Evolutionary conservation across 2,329 filamentous ascomycete genomes (phyloP), one percentile per base, ranked within the genome.

Genomic region (Leptographium flavum): DNA sequence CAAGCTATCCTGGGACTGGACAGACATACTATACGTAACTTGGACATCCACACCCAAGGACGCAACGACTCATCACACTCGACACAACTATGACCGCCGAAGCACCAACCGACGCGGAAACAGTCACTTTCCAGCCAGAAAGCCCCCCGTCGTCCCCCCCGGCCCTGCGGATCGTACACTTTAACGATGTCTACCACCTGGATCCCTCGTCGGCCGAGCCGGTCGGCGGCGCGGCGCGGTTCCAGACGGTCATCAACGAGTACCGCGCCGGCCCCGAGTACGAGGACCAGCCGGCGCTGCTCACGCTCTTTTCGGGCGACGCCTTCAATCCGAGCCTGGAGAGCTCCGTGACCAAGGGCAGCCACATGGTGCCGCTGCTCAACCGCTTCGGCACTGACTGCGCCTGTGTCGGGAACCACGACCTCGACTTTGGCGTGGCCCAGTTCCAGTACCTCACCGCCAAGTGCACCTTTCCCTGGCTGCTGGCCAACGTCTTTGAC

Each of bases 111-210:
- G 38, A 40, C 23, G 13, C 33, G 19, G 48, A 49, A 23, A 45
- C 47, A 10, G 52, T 60, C 11, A 62, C 59, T 3, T 63, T 56
- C 47, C 55, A 54, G 45, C 60, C 58, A 4, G 59, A 57, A 27
- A 50, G 46, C 22, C 45, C 47, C 8, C 49, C 51, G 5, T 46
- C 52, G 9, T 50, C 55, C 3, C 54, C 60, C 14, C 83, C 86
- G 38, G 82, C 87, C 58, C 65, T 94, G 42, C 79, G 87, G n/a
- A 63, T 94, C 45, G 60, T 94, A 28, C 88, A 94, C 65, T 94
- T 83, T 70, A 94, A 94, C 62, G 87, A 95, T 63, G 87, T 94
- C 49, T 94, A 94, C 61, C 88, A 94, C 56, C 75, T 94, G 45
- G 87, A 94, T 53, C 58, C 64, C 2, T 69, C 70, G 2, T 87